phyloP scores from a whole-genome alignment of 768 basidiomycete species.

The Leccinum subgranulosum region DNA sequence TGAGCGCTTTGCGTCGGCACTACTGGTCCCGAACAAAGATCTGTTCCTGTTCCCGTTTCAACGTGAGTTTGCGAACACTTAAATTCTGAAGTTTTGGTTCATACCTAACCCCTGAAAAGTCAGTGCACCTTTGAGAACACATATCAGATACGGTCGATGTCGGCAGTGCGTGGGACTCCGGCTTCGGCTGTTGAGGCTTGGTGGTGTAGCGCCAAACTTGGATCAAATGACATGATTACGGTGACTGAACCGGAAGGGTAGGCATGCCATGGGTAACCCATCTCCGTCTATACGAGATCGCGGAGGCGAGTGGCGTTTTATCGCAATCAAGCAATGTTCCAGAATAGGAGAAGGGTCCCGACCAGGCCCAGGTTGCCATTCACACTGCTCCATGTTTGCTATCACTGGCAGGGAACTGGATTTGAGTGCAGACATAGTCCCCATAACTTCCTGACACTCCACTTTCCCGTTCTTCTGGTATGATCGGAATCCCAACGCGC shows the following conservation, averaged over 20 bases:
- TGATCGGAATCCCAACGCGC: slow-evolving; percentile 1
- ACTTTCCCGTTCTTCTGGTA: slow-evolving; percentile 8
- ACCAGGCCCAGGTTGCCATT: not conserved
- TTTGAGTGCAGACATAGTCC: not conserved
- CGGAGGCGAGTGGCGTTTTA: slow-evolving; percentile 21
- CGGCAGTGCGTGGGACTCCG: slow-evolving; percentile 22
- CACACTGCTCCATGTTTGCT: slow-evolving; percentile 9
- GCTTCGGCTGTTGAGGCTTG: slow-evolving; percentile 15
- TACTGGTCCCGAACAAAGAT: slow-evolving; percentile 10
- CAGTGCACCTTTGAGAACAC: not conserved
- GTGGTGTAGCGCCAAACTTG: slow-evolving; percentile 1
- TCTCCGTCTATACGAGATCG: slow-evolving; percentile 15
- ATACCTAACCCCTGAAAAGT: not conserved
- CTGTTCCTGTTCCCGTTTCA: not conserved
- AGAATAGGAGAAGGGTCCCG: slow-evolving; percentile 11
- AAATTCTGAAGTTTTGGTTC: no score
- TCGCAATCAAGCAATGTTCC: slow-evolving; percentile 4
- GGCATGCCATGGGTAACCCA: not conserved
- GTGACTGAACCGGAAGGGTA: slow-evolving; percentile 5
- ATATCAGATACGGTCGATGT: not conserved
- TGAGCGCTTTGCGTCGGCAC: slow-evolving; percentile 1
- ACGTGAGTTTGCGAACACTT: not conserved
- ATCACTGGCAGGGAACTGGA: not conserved
- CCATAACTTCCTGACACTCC: not conserved
- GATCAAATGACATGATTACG: slow-evolving; percentile 6